Conservation (phyloP, 2,329 filamentous ascomycete species). For the Nannizziopsis arthrosporioides region DNA sequence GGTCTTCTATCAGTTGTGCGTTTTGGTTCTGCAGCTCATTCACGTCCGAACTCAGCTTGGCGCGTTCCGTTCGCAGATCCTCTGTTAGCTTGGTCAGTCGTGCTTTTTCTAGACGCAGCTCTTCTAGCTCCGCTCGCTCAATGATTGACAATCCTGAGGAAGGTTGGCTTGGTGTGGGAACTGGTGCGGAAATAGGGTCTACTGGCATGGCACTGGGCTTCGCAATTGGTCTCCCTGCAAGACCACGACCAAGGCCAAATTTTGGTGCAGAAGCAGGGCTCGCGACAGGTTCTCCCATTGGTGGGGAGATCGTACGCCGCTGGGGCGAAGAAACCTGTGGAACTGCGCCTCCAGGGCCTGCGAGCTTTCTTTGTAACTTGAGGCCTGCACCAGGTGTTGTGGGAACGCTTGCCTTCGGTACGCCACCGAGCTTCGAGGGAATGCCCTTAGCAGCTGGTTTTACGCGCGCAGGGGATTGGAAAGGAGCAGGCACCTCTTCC, state of each 20-base stretch:
- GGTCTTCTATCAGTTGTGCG: slow-evolving; percentile 89
- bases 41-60: slow-evolving; percentile 72
- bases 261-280: slow-evolving; percentile 43
- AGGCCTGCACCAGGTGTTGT: slow-evolving; percentile 33
- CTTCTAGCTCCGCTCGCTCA: slow-evolving; percentile 88
- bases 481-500: slow-evolving; percentile 41
- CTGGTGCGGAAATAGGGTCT: slow-evolving; percentile 34
- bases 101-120: slow-evolving; percentile 74
- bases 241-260: slow-evolving; percentile 56
- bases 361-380: slow-evolving; percentile 35
- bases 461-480: slow-evolving; percentile 34
- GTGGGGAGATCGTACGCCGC: slow-evolving; percentile 35
- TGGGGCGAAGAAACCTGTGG: slow-evolving; percentile 29
- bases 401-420: slow-evolving; percentile 31
- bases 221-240: slow-evolving; percentile 73
- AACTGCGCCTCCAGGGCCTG: slow-evolving; percentile 27
- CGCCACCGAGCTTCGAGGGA: slow-evolving; percentile 38
- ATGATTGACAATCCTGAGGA: slow-evolving; percentile 58
- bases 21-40: slow-evolving; percentile 95
- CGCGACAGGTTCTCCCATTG: slow-evolving; percentile 35
- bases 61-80: slow-evolving; percentile 69
- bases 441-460: slow-evolving; percentile 32
- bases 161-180: slow-evolving; percentile 41
- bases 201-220: slow-evolving; percentile 48
- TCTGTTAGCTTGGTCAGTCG: slow-evolving; percentile 62